phyloP scores from a whole-genome alignment of 225 moss, liverwort and hornwort genomes.

The Physcomitrellopsis africana region DNA sequence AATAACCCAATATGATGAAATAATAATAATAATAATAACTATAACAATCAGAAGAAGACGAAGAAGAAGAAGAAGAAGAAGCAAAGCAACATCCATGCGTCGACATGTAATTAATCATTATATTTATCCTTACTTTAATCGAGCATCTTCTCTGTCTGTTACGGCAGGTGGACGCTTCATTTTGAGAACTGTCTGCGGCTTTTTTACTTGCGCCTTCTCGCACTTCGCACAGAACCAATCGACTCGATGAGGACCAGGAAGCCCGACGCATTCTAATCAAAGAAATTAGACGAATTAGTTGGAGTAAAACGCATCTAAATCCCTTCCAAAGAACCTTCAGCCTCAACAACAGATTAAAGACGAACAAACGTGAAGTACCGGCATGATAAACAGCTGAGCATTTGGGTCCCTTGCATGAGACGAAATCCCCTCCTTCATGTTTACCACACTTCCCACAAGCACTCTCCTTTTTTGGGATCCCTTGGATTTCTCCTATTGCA shows the following conservation, averaged over 20 bases:
- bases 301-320: background rate
- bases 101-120: background rate
- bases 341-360: background rate
- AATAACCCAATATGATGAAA: too few species aligned
- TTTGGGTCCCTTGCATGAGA: constrained; percentile 46
- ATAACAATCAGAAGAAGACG: too few species aligned
- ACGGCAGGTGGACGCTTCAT: constrained; percentile 38
- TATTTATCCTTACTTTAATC: constrained; percentile 36
- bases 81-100: background rate
- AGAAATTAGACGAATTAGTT: constrained; percentile 21
- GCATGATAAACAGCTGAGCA: constrained; percentile 43
- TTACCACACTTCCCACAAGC: constrained; percentile 49
- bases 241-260: constrained; percentile 35
- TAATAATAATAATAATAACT: too few species aligned
- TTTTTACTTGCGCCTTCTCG: constrained; percentile 45
- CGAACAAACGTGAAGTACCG: constrained; percentile 28
- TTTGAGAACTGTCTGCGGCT: constrained; percentile 37
- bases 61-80: too few species aligned
- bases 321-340: constrained; percentile 10
- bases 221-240: constrained; percentile 55
- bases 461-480: constrained; percentile 34
- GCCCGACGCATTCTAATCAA: constrained; percentile 46
- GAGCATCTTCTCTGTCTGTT: constrained; percentile 50
- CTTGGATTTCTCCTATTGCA: constrained; percentile 55
- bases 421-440: constrained; percentile 35